phyloP scores from a whole-genome alignment of 2,329 filamentous ascomycete genomes.

The Scytalidium lignicola region DNA sequence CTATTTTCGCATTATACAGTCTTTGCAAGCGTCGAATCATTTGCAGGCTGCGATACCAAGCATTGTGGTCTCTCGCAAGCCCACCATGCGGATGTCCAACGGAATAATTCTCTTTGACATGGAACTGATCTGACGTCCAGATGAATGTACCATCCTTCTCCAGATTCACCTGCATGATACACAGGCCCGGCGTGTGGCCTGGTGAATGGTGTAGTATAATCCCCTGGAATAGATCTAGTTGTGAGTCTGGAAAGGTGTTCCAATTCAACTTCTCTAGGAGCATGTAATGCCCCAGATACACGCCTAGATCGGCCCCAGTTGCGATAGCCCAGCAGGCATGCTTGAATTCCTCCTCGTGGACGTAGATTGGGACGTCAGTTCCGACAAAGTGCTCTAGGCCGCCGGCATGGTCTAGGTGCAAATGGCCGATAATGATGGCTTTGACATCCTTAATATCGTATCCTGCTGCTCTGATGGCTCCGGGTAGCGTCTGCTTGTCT shows the following conservation, averaged over 20 bases:
- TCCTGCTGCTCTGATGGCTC: conserved; percentile 25
- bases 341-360: conserved; percentile 39
- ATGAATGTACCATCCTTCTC: conserved; percentile 29
- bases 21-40: conserved; percentile 29
- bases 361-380: conserved; percentile 35
- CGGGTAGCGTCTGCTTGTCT: conserved; percentile 12
- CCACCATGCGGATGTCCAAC: conserved; percentile 30
- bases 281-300: conserved; percentile 30
- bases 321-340: conserved; percentile 35
- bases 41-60: conserved; percentile 31
- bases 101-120: conserved; percentile 34
- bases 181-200: conserved; percentile 5
- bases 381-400: conserved; percentile 36
- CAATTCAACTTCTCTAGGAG: conserved; percentile 31
- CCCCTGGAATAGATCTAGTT: conserved; percentile 30
- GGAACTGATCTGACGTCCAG: conserved; percentile 36
- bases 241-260: conserved; percentile 30
- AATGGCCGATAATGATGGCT: conserved; percentile 36
- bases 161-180: conserved; percentile 10
- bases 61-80: conserved; percentile 31
- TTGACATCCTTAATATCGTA: conserved; percentile 37
- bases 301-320: conserved; percentile 30
- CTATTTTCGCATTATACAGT: conserved; percentile 7
- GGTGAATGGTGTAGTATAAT: conserved; percentile 13
- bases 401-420: conserved; percentile 40